Conservation (phyloP, 2,329 filamentous ascomycete genomes). For the Pseudocercospora pini-densiflorae region DNA sequence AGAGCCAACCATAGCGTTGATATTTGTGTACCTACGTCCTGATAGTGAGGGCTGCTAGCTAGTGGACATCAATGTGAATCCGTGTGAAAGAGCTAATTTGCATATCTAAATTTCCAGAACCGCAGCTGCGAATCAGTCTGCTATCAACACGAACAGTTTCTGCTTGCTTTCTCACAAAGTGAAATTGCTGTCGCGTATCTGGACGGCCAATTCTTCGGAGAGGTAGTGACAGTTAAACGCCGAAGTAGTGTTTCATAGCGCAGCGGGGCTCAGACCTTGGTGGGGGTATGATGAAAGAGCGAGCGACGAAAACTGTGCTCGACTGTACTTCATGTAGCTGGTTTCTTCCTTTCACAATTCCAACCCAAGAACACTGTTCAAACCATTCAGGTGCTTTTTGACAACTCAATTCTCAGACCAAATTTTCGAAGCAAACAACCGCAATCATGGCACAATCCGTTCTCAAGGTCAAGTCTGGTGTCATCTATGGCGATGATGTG, state of each 20-base stretch:
- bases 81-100: not conserved
- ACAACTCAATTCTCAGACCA: not conserved
- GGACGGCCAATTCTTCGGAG: not conserved
- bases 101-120: not conserved
- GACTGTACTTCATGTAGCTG: not conserved
- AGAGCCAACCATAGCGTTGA: not conserved
- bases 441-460: constrained; percentile 36
- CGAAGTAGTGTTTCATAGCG: not conserved
- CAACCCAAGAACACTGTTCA: not conserved
- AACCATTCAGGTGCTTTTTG: not conserved
- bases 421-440: not conserved
- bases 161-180: not conserved
- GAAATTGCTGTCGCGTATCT: not conserved
- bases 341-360: not conserved
- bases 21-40: not conserved
- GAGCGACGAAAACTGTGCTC: not conserved
- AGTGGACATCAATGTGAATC: not conserved
- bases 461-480: constrained; percentile 42
- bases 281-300: not conserved
- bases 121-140: not conserved
- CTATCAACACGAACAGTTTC: not conserved
- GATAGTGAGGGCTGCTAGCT: not conserved
- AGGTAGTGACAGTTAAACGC: not conserved
- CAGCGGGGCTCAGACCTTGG: not conserved
- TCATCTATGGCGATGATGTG: constrained; percentile 43